Evolutionary conservation across 305 asterid genomes (phyloP).

Genomic region (Lippia alba): DNA sequence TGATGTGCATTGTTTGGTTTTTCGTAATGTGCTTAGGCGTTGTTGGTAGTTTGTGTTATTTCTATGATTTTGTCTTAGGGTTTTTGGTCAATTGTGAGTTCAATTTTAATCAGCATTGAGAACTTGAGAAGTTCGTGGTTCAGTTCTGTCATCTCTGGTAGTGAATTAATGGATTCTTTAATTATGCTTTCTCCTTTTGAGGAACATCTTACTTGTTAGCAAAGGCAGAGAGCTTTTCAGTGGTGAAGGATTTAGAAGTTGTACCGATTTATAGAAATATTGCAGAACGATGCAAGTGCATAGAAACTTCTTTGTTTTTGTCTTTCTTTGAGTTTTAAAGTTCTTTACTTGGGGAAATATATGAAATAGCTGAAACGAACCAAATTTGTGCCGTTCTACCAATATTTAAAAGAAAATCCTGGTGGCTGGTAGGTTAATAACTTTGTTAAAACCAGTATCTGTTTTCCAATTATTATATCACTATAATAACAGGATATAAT

Average conservation of each 20-base stretch:
- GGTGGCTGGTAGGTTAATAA: too few species aligned
- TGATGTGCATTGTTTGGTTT: constrained; percentile 2
- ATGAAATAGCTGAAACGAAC: too few species aligned
- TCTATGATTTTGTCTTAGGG: neutral
- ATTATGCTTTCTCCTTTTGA: neutral
- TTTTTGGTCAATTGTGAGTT: neutral
- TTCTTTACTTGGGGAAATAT: neutral
- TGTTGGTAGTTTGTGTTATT: neutral
- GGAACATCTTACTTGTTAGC: neutral
- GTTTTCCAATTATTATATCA: too few species aligned
- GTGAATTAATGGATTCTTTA: constrained; percentile 9
- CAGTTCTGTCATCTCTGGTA: neutral
- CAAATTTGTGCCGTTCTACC: too few species aligned
- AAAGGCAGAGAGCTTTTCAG: neutral
- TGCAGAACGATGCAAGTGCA: constrained; percentile 3
- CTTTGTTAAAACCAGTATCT: too few species aligned
- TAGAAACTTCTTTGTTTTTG: neutral
- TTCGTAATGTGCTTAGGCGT: neutral
- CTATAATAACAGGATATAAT: too few species aligned
- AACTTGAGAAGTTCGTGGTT: neutral
- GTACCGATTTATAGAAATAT: neutral
- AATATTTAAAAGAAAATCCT: too few species aligned
- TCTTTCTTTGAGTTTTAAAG: neutral
- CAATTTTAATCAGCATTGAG: neutral
- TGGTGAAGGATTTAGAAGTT: constrained; percentile 4